Base-by-base conservation (phyloP, 2,329 filamentous ascomycete genomes). In the Mycosphaerelloides madeirae region DNA sequence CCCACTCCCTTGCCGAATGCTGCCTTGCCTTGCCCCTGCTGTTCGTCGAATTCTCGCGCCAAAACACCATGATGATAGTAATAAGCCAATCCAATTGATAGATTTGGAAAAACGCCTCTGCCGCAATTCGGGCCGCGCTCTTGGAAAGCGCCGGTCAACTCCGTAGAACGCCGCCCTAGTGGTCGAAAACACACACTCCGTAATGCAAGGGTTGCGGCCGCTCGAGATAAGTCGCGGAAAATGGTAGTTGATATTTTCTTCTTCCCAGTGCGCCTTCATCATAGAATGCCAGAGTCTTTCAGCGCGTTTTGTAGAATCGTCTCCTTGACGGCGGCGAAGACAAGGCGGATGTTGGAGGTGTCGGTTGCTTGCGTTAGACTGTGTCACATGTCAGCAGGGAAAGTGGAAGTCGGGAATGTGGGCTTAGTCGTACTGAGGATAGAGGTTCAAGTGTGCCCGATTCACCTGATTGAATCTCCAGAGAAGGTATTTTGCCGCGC, bases 391-490 rank as follows among this genome's bases (percentile, higher is more conserved):
- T 53, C 38, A 52, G 60, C 37, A 41, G 20, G 2, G 29, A 36
- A 29, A 33, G 39, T n/a, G 34, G 60, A 52, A 15, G 35, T 43
- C 31, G 22, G 31, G 32, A 3, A 16, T 13, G 13, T 19, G 29
- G 31, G 28, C 36, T 40, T 46, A 50, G 47, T 79, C 88, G 71
- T 79, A 95, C 93, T 98, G 93, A 65, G 93, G 93, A 67, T 97
- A 98, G 43, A 98, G 76, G 63, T 97, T 97, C 34, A 98, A 75
- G 68, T 97, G 91, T 38, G 90, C 91, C 48, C 93, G 78, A 65
- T 98, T 98, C 53, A 98, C 93, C 70, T 98, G 93, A 60, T 97
- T 98, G 68, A 98, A 98, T 61, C 93, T 83, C 93, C 93, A 98
- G 7, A 98, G 76, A 22, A 98, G 76, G 63, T 98, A 98, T 67